Base-by-base conservation (phyloP, 2,329 filamentous ascomycete genomes). In the Clarireedia sp. region DNA sequence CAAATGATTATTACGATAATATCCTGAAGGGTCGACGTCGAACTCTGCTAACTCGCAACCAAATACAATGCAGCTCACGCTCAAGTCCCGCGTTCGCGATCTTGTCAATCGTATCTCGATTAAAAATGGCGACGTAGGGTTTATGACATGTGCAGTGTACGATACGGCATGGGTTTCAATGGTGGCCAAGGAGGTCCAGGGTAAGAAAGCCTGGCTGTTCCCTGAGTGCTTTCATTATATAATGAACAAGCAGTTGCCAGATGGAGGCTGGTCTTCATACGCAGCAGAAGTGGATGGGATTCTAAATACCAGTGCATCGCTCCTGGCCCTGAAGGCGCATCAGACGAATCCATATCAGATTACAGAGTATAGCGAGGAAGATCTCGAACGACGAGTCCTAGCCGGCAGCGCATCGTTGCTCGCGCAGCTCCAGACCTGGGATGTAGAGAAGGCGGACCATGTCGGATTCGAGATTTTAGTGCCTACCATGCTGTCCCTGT, bases 381-480 rank as follows among this genome's bases (percentile, higher is more conserved):
- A 26, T 26, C 24, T 26, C 24, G 24, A 26, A 26, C 24, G 24
- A 26, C 24, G 24, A 8, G 8, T 26, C 24, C 24, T 26, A 6
- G 24, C 1, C 24, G 24, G 24, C 24, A 26, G 24, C 24, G 24
- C 24, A 26, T 26, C 24, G 24, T 26, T 26, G 24, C 24, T 26
- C 24, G 24, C 24, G 19, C 10, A 44, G 26, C 23, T 46, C 16
- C 33, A 33, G 5, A 7, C 37, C 9, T 57, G 55, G 55, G 17
- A 57, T 17, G 33, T 57, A 3, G n/a, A 41, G 3, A 14, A 5
- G 2, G 10, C 7, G 14, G 48, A 48, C 19, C 49, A 53, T 23
- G 43, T 57, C 16, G 41, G 55, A 3, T 53, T 57, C n/a, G 55
- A 57, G 23, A 37, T 53, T 43, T 23, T 57, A 3, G 46, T 49